Conservation (phyloP, 371 early-diverging fungal species). For the Zychaea mexicana region DNA sequence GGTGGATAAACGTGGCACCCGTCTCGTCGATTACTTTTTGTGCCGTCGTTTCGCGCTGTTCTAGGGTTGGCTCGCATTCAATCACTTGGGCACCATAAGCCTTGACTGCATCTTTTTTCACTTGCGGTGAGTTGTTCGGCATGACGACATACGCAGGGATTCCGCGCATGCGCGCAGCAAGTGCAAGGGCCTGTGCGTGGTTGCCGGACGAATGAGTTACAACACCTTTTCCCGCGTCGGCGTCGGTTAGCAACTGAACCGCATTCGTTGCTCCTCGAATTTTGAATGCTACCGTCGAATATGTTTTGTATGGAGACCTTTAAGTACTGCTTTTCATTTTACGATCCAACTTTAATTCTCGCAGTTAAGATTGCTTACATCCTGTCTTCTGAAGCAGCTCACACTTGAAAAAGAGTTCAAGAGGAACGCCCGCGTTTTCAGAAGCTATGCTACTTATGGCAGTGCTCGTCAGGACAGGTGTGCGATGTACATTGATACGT, state of each 20-base stretch:
- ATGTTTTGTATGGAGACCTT: no score
- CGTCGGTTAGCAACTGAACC: constrained; percentile 23
- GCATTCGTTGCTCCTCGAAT: constrained; percentile 63
- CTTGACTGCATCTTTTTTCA: constrained; percentile 53
- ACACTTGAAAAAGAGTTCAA: constrained; percentile 58
- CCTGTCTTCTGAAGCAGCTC: constrained; percentile 63
- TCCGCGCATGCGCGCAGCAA: constrained; percentile 41
- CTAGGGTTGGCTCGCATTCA: constrained; percentile 39
- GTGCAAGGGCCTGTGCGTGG: constrained; percentile 54
- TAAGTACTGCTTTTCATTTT: no score
- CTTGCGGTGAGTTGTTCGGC: constrained; percentile 50
- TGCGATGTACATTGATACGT: constrained; percentile 48
- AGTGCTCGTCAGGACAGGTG: constrained; percentile 51
- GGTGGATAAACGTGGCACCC: constrained; percentile 46
- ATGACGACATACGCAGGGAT: constrained; percentile 58
- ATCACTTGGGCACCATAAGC: constrained; percentile 58
- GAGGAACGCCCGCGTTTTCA: constrained; percentile 6
- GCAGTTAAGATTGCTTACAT: constrained; percentile 36
- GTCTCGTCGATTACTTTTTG: constrained; percentile 26
- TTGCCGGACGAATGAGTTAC: constrained; percentile 53
- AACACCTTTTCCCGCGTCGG: constrained; percentile 40
- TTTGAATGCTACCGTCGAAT: constrained; percentile 70
- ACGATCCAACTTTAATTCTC: no score
- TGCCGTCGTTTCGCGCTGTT: constrained; percentile 34
- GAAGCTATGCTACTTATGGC: constrained; percentile 35